Base-by-base conservation (phyloP, 2,329 filamentous ascomycete genomes). In the Leptoxyphium fumago region DNA sequence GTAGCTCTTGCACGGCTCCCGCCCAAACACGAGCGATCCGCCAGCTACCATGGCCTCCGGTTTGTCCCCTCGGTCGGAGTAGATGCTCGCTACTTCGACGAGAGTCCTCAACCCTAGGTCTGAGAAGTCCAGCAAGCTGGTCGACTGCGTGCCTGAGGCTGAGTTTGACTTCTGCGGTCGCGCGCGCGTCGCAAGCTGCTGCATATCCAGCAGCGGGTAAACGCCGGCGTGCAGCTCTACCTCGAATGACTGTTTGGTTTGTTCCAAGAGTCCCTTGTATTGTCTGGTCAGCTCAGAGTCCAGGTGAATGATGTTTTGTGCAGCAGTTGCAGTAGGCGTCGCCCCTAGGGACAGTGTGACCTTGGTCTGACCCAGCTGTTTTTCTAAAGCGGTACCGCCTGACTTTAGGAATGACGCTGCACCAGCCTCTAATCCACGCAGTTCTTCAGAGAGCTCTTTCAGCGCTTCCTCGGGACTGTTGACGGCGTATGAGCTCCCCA, bases 221-320 rank as follows among this genome's bases (percentile, higher is more conserved):
- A 84, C 80, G 28, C 82, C 83, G 0, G 83, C 82, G 58, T 88
- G 84, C 2, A 86, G 66, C 57, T 87, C 83, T 21, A 86, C 68
- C 2, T 48, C 49, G 41, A 60, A 64, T 2, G 48, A 54, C 36
- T 57, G 42, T 39, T 60, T 59, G 42, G 63, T 52, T 15, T 57
- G 53, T 10, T 52, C 54, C 21, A 77, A 52, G 7, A 56, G 52
- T 1, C 40, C 42, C 2, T 54, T 49, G 43, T 60, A 55, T 39
- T 48, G 45, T 61, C 21, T 67, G 58, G 1, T 51, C 48, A 17
- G 62, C 4, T 63, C 61, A n/a, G 45, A 66, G 43, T 48, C 54
- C 45, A 13, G 9, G 32, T 47, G 64, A 1, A 70, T 54, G 5
- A 78, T 64, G 51, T 82, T 78, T 55, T 83, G 76, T 21, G 80